phyloP scores from a whole-genome alignment of 495 filamentous ascomycete genomes.

The Xylaria castorea region DNA sequence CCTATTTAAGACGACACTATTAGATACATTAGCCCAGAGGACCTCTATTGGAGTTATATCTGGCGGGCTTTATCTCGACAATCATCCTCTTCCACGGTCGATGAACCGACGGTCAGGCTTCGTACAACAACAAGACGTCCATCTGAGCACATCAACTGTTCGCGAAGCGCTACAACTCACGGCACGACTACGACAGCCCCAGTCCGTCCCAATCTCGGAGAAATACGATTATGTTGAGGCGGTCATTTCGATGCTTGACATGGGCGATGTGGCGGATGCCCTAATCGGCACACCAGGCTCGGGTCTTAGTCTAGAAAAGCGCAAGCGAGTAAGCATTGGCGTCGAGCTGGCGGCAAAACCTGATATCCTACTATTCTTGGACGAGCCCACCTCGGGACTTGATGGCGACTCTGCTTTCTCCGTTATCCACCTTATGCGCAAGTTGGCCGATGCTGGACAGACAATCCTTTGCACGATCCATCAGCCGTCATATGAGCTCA shows the following conservation, averaged over 20 bases:
- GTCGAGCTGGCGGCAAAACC: slow-evolving; percentile 27
- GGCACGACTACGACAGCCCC: slow-evolving; percentile 73
- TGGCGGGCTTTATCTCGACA: slow-evolving; percentile 69
- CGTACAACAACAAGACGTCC: slow-evolving; percentile 81
- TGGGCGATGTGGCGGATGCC: not conserved
- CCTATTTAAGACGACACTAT: not conserved
- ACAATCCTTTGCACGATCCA: slow-evolving; percentile 86
- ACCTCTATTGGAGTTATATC: not conserved
- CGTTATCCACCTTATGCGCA: slow-evolving; percentile 76
- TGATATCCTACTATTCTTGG: slow-evolving; percentile 38
- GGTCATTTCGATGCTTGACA: slow-evolving; percentile 56
- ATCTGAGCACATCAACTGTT: slow-evolving; percentile 75
- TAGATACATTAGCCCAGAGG: not conserved
- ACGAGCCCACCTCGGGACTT: slow-evolving; percentile 79
- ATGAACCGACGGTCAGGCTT: slow-evolving; percentile 73
- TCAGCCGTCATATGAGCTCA: slow-evolving; percentile 65
- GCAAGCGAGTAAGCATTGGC: slow-evolving; percentile 30
- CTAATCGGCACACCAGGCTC: slow-evolving; percentile 50
- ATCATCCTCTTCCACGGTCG: slow-evolving; percentile 66
- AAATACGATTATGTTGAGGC: slow-evolving; percentile 77
- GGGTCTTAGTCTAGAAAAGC: slow-evolving; percentile 40
- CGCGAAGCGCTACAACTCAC: slow-evolving; percentile 73
- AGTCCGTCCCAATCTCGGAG: slow-evolving; percentile 59
- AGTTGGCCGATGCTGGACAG: slow-evolving; percentile 72
- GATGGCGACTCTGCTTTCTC: slow-evolving; percentile 77